phyloP scores from a whole-genome alignment of 805 yeast species.

The Tetrapisispora phaffii region DNA sequence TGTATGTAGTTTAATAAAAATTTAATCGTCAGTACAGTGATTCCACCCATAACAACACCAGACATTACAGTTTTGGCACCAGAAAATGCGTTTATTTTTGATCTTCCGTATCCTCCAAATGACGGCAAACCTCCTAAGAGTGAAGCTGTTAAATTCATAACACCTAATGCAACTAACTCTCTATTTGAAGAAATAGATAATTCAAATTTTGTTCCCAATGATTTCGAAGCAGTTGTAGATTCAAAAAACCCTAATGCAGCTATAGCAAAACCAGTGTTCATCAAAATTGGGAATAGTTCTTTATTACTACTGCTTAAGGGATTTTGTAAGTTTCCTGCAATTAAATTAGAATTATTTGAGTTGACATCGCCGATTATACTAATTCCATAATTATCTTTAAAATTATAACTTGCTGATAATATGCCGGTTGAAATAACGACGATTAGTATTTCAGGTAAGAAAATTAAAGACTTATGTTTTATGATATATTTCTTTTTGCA shows the following conservation, averaged over 20 bases:
- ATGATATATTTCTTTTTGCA: constrained; percentile 31
- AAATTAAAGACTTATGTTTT: constrained; percentile 38
- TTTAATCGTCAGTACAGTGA: constrained; percentile 56
- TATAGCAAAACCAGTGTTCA: constrained; percentile 63
- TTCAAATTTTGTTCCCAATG: constrained; percentile 67
- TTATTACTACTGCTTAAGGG: constrained; percentile 46
- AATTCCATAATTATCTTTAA: constrained; percentile 46
- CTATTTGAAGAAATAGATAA: constrained; percentile 66
- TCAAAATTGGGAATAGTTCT: constrained; percentile 42
- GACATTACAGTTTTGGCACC: constrained; percentile 82
- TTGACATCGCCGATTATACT: constrained; percentile 58
- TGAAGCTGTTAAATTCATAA: constrained; percentile 56
- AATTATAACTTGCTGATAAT: constrained; percentile 38
- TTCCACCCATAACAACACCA: constrained; percentile 73
- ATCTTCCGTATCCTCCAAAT: constrained; percentile 93
- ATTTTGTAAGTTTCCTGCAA: constrained; percentile 34
- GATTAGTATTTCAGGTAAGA: constrained; percentile 76
- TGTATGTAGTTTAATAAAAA: constrained; percentile 54
- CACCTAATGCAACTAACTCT: constrained; percentile 83
- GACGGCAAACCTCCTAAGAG: constrained; percentile 66
- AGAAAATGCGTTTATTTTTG: constrained; percentile 75
- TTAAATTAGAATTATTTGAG: constrained; percentile 32
- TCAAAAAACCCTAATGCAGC: constrained; percentile 89
- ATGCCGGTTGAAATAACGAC: constrained; percentile 57
- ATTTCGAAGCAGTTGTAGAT: constrained; percentile 84